Conservation (phyloP, 768 basidiomycete species). For the Hydnomerulius pinastri region DNA sequence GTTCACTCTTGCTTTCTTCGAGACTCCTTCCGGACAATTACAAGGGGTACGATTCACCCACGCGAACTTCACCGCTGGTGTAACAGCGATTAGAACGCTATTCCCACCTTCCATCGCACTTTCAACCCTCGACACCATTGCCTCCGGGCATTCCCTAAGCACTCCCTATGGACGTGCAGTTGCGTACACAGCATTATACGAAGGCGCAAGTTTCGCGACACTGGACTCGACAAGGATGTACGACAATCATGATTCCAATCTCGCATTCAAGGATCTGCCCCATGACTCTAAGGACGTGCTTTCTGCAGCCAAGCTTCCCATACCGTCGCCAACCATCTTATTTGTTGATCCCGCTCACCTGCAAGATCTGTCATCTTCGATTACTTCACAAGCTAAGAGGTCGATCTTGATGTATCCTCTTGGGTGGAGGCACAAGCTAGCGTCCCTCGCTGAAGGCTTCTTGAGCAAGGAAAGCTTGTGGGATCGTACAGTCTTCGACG, state of each 20-base stretch:
- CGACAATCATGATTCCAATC: slow-evolving; percentile 34
- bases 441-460: slow-evolving; percentile 70
- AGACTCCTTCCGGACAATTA: slow-evolving; percentile 50
- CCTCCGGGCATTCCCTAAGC: slow-evolving; percentile 72
- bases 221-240: slow-evolving; percentile 57
- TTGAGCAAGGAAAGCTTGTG: slow-evolving; percentile 79
- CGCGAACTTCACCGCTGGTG: slow-evolving; percentile 85
- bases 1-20: slow-evolving; percentile 69
- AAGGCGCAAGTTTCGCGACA: slow-evolving; percentile 73
- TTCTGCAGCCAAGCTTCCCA: slow-evolving; percentile 49
- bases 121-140: slow-evolving; percentile 72
- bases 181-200: slow-evolving; percentile 76
- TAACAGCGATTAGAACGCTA: slow-evolving; percentile 74
- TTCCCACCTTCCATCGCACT: slow-evolving; percentile 73
- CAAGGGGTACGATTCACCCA: slow-evolving; percentile 74
- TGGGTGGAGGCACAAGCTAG: slow-evolving; percentile 78
- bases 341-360: slow-evolving; percentile 72
- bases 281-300: slow-evolving; percentile 49
- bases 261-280: slow-evolving; percentile 5
- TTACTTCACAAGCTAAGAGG: slow-evolving; percentile 56
- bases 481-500: slow-evolving; percentile 78
- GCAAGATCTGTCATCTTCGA: slow-evolving; percentile 49
- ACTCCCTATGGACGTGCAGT: slow-evolving; percentile 80
- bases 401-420: slow-evolving; percentile 57
- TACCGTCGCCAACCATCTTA: slow-evolving; percentile 78